Conservation (phyloP, 176 grass and related monocot species). For the Oryza glumipatula region DNA sequence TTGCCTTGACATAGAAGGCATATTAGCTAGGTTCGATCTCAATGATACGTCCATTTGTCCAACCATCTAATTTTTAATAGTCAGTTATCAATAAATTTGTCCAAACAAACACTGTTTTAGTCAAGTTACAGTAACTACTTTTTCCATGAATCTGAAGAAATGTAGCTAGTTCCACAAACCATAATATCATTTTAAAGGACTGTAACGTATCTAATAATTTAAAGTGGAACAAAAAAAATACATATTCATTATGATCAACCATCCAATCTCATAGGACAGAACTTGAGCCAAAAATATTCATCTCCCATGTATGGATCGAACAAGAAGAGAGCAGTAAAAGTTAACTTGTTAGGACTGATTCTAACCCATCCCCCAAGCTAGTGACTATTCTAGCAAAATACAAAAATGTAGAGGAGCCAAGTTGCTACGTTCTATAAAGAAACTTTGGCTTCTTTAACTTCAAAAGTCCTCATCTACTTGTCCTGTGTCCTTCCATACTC, state of each 20-base stretch:
- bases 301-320: conserved; percentile 1
- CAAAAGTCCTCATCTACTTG: conserved; percentile 56
- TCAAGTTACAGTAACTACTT: conserved; percentile 15
- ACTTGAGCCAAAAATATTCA: not conserved
- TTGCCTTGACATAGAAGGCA: conserved; percentile 17
- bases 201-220: conserved; percentile 1
- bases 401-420: conserved; percentile 45
- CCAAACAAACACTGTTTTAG: conserved; percentile 10
- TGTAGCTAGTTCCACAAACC: not conserved
- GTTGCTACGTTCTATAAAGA: conserved; percentile 57
- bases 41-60: not conserved
- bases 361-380: conserved; percentile 43
- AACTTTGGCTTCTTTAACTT: conserved; percentile 61
- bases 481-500: conserved; percentile 54
- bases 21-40: conserved; percentile 12
- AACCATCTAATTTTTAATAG: not conserved
- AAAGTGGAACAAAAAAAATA: not conserved
- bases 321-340: not conserved
- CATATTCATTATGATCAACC: conserved; percentile 14
- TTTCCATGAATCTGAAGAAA: conserved; percentile 8
- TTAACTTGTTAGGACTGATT: conserved; percentile 29
- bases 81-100: conserved; percentile 10
- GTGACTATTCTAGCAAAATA: conserved; percentile 50
- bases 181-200: conserved; percentile 1
- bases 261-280: conserved; percentile 10